Evolutionary conservation across 2,329 filamentous ascomycete species (phyloP).

Genomic region (Fusarium sp.): DNA sequence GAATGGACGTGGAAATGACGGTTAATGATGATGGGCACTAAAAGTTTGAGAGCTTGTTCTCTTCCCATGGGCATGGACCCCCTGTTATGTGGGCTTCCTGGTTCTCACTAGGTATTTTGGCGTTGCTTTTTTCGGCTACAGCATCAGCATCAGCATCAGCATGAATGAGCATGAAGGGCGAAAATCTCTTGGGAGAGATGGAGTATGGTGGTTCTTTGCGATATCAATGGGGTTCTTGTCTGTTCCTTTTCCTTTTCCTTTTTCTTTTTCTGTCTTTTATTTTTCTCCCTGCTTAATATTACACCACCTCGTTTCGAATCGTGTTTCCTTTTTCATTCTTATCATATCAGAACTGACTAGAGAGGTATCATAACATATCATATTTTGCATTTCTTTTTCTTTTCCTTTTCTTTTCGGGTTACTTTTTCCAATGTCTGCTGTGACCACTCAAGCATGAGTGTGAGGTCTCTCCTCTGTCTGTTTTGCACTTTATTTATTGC

Average conservation of each 20-base stretch:
- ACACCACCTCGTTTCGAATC: background rate
- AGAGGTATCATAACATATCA: constrained; percentile 12
- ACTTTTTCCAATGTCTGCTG: background rate
- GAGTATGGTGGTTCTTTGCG: constrained; percentile 27
- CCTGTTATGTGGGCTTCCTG: background rate
- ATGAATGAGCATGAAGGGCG: background rate
- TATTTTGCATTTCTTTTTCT: background rate
- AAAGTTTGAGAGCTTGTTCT: background rate
- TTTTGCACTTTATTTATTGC: constrained; percentile 6
- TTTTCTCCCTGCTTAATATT: background rate
- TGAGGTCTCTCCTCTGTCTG: background rate
- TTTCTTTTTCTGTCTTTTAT: background rate
- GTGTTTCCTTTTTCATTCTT: background rate
- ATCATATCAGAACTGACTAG: background rate
- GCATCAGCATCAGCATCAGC: background rate
- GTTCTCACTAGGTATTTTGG: constrained; percentile 8
- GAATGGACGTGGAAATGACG: background rate
- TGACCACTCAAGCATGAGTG: background rate
- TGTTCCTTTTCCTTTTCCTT: background rate
- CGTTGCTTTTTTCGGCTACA: background rate
- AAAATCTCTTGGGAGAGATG: constrained; percentile 11
- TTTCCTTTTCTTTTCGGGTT: background rate
- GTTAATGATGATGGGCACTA: background rate
- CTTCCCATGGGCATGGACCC: background rate
- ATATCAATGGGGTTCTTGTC: constrained; percentile 27